Conservation (phyloP, 169 alveolate genomes). For the Eimeria tenella region DNA sequence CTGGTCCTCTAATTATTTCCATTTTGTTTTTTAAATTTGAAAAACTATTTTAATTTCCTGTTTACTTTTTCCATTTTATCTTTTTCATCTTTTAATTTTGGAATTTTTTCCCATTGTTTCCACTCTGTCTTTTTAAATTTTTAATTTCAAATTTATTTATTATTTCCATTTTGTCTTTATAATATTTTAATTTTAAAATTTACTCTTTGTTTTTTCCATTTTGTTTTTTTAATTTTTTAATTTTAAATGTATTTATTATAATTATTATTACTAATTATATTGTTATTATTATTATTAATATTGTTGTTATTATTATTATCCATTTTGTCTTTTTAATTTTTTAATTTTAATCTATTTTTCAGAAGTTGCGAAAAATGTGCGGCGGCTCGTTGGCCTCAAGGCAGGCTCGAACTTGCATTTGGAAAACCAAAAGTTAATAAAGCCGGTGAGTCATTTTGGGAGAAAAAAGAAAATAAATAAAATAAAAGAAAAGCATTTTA, state of each 20-base stretch:
- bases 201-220: neutral
- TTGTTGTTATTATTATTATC: neutral
- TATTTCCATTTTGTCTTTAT: neutral
- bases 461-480: neutral
- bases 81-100: neutral
- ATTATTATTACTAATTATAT: neutral
- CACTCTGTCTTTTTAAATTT: neutral
- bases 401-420: conserved; percentile 75
- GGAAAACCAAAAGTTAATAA: conserved; percentile 63
- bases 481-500: neutral
- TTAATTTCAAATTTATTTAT: neutral
- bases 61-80: too few relatives aligned
- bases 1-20: too few relatives aligned
- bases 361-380: conserved; percentile 73
- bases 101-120: too few relatives aligned
- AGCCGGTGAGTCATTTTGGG: conserved; percentile 30
- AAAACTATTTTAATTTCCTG: too few relatives aligned
- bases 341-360: neutral
- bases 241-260: neutral
- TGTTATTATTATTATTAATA: neutral
- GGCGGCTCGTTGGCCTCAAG: conserved; percentile 63
- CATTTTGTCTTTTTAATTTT: neutral
- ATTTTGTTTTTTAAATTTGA: neutral
- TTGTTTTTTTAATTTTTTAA: neutral
- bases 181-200: too few relatives aligned